These are phyloP conservation scores for Fusarium caatingaense DNA, from an alignment of 2,329 filamentous ascomycete genomes.

Conservation along the genomic window DNA sequence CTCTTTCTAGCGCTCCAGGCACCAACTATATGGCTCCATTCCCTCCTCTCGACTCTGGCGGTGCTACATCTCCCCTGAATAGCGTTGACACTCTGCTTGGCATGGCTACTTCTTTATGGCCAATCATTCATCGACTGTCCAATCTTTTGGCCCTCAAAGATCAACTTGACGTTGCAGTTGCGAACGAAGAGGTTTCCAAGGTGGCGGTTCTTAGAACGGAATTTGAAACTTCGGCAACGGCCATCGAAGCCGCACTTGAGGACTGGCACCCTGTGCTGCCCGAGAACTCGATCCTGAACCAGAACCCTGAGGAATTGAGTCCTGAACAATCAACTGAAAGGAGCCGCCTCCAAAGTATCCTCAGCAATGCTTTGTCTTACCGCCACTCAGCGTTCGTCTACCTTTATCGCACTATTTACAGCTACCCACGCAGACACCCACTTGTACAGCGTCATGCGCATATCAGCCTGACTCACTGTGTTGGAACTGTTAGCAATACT, in stretches of 20 bases:
- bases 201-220: constrained; percentile 61
- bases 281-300: constrained; percentile 47
- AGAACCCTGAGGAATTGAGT: constrained; percentile 41
- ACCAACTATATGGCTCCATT: constrained; percentile 60
- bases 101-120: constrained; percentile 72
- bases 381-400: constrained; percentile 69
- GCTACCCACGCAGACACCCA: constrained; percentile 58
- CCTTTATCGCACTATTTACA: constrained; percentile 66
- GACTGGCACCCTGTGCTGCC: constrained; percentile 67
- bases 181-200: constrained; percentile 56
- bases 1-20: constrained; percentile 63
- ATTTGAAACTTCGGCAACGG: constrained; percentile 62
- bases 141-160: constrained; percentile 65
- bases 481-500: constrained; percentile 63
- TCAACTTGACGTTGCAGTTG: constrained; percentile 60
- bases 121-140: constrained; percentile 70
- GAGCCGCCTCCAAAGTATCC: constrained; percentile 62
- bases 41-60: constrained; percentile 58
- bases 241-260: constrained; percentile 66
- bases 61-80: constrained; percentile 59
- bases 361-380: constrained; percentile 70
- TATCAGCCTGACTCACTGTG: constrained; percentile 64
- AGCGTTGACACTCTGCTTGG: constrained; percentile 70
- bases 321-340: constrained; percentile 50
- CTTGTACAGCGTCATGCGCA: constrained; percentile 66